Base-by-base conservation (phyloP, 805 yeast species). In the Saturnispora hagleri region DNA sequence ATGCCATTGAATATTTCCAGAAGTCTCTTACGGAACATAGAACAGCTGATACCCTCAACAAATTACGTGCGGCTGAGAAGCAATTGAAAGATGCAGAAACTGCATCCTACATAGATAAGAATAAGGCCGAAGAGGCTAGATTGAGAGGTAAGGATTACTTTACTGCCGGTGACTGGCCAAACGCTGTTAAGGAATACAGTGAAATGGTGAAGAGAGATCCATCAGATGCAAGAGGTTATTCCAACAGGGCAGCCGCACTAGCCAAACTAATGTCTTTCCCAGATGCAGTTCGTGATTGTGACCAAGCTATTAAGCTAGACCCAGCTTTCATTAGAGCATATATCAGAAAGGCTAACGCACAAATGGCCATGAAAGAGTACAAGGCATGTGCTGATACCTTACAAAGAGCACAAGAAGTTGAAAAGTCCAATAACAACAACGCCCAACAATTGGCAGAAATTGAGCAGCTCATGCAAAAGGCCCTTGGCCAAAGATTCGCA, bases 181-280 rank as follows among this genome's bases (percentile, higher is more conserved):
- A 75, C 58, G 97, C 98, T 22, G 97, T 93, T 43, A 86, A 86
- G 68, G 86, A 96, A 4, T 93, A 93, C 71, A 77, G 95, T 47
- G 99, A 93, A 72, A 93, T 93, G 90, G 76, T 91, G 62, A 88
- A 89, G 72, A 86, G 99, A 68, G 89, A 90, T n/a, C 99, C 99
- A 52, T 81, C 81, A 52, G 98, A 93, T 69, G 95, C 95, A 24
- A 82, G 97, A 69, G 98, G 97, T 53, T 93, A 89, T 70, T 89
- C 96, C 35, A 93, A 93, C 74, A 86, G 99, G 72, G 99, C 99
- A 50, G 99, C 99, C 40, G 96, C 96, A 1, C 79, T 86, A 66
- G 84, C 96, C 46, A 93, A 93, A 71, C 79, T 93, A 60, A 81
- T 91, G 86, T 88, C 97, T 12, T 93, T 91, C 86, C 97, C 97